Evolutionary conservation across 768 basidiomycete genomes (phyloP), one percentile per base, ranked within the genome.

Genomic region (Mycena sanguinolenta): DNA sequence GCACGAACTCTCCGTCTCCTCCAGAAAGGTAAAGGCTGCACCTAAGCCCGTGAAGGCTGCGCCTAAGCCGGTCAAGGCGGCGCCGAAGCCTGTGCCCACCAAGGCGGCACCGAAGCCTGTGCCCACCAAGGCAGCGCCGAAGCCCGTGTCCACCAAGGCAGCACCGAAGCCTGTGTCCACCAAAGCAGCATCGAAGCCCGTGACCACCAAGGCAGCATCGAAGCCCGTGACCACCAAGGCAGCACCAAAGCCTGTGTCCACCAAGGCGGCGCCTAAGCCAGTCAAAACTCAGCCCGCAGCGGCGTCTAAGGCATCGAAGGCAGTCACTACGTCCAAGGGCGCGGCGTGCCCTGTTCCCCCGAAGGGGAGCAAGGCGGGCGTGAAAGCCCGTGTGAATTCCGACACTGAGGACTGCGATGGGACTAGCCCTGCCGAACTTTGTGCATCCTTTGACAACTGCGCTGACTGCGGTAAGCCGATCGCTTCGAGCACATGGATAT

Each of bases 321-420:
- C 32, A 13, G 63, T 36, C 50, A 55, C 52, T 28, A 21, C 44
- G 17, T 30, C 46, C 42, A 50, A 36, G 61, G 27, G n/a, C 63
- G n/a, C 2, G 17, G 53, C 53, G 17, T 46, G 44, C 58, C 53
- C 63, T 30, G 14, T 55, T 23, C 63, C 17, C 34, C 54, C 53
- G 53, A 64, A 63, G 17, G 61, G 46, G 17, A 28, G 38, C 39
- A 28, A 44, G 58, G 27, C 42, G 58, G 58, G 28, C 42, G 42
- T 63, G 49, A 52, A 63, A 23, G 49, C 52, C 46, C 49, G 61
- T 32, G 61, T 23, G 16, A 32, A 2, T 8, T 52, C 49, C 32
- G 32, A 34, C 32, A 34, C 32, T 10, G 32, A 34, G 27, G 49
- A 63, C 34, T 54, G 59, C 42, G 28, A 61, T 1, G 44, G 58